A percentile compares a stretch with the other conserved stretches of the same genome.
Conservation (phyloP, 2,329 filamentous ascomycete genomes). For the Colletotrichum sp. region DNA sequence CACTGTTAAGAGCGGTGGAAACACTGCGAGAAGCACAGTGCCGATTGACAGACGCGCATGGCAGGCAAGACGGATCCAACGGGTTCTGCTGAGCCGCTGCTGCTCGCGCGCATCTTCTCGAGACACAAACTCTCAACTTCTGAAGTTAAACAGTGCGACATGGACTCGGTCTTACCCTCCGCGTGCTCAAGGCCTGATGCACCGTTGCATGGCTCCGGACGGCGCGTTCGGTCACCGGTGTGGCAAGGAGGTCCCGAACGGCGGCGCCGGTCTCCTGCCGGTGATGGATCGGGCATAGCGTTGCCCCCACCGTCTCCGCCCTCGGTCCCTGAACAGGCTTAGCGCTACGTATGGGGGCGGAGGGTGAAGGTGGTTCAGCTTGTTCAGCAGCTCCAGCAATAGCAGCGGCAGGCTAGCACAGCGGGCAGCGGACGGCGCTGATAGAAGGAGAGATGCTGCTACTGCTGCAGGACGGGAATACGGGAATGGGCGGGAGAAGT, state of each 20-base stretch:
- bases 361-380: constrained; percentile 3
- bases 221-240: constrained; percentile 12
- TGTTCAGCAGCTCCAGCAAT: not conserved
- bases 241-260: not conserved
- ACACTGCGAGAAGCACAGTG: not conserved
- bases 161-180: not conserved
- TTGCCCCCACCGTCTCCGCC: not conserved
- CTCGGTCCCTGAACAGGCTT: constrained; percentile 11
- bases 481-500: not conserved
- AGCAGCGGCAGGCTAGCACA: not conserved
- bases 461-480: not conserved
- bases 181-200: not conserved
- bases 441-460: not conserved
- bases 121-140: not conserved
- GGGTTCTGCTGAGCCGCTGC: not conserved
- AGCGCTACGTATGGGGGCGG: not conserved
- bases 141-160: not conserved
- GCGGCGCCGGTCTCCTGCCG: not conserved
- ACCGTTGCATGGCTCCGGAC: not conserved
- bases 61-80: not conserved
- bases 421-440: not conserved
- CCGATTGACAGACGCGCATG: not conserved
- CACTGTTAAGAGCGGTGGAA: not conserved
- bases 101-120: not conserved
- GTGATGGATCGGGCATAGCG: constrained; percentile 10